phyloP scores from a whole-genome alignment of 495 filamentous ascomycete genomes.

The Patellaria atrata region DNA sequence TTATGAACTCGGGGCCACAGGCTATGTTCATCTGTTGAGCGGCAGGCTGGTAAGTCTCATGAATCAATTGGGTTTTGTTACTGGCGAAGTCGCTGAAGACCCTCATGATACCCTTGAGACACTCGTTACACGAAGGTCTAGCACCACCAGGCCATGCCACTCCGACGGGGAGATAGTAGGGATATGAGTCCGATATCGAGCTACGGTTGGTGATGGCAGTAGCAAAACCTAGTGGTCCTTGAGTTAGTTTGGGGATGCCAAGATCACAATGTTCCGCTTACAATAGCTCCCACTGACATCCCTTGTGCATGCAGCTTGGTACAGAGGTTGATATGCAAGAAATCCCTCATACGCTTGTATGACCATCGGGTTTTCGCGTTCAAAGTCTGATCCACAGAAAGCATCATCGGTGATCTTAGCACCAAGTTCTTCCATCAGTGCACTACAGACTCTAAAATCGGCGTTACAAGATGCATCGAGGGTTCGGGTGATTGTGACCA shows the following conservation, averaged over 20 bases:
- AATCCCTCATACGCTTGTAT: constrained; percentile 58
- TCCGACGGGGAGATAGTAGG: constrained; percentile 78
- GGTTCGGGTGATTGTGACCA: constrained; percentile 48
- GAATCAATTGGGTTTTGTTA: constrained; percentile 25
- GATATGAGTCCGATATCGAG: constrained; percentile 50
- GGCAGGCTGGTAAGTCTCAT: constrained; percentile 22
- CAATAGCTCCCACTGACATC: constrained; percentile 47
- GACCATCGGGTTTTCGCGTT: constrained; percentile 50
- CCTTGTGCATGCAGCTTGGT: constrained; percentile 59
- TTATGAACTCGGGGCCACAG: constrained; percentile 26
- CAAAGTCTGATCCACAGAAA: constrained; percentile 60
- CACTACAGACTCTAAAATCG: constrained; percentile 42
- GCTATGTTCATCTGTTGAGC: constrained; percentile 24
- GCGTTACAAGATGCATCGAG: constrained; percentile 59
- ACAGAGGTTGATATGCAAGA: constrained; percentile 57
- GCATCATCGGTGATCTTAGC: constrained; percentile 36
- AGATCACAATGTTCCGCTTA: constrained; percentile 20
- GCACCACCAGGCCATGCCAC: constrained; percentile 45
- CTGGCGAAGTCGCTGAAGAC: constrained; percentile 24
- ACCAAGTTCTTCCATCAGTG: constrained; percentile 45
- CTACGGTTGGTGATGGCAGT: constrained; percentile 65
- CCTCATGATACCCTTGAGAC: constrained; percentile 25
- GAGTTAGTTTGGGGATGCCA: constrained; percentile 4
- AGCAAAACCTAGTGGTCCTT: constrained; percentile 42
- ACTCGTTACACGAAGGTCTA: constrained; percentile 38